Evolutionary conservation across 306 rosid genomes (phyloP), one percentile per base, ranked within the genome.

Genomic region (Gastrolobium bilobum): DNA sequence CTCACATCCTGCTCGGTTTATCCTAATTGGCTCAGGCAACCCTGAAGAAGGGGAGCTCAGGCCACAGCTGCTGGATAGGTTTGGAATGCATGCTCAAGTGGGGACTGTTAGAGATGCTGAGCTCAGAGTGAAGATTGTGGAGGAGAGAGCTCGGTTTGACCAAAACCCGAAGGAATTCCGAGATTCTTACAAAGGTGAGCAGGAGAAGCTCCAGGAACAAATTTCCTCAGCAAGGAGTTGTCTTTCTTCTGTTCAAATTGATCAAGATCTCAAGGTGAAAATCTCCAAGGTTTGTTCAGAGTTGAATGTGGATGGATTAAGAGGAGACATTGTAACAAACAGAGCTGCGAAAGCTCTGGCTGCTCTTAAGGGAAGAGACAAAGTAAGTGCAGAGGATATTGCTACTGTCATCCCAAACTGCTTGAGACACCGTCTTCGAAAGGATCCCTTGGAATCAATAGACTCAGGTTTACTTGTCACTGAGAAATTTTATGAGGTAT

Each of bases 11-110:
- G 97, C 97, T 35, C 84, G 97, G 60, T 93, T 93, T 76, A 93
- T 93, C 77, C 84, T 93, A 64, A 90, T 93, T n/a, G 97, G 97
- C 61, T 93, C 97, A 0, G 97, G 97, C 7, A 93, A 93, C 58
- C 97, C 97, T 5, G 97, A 90, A 86, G 97, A 93, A 85, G 97
- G 97, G 6, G 97, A 93, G 83, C 97, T 93, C 38, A 87, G 97
- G 91, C 97, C 97, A 13, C 97, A 93, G 78, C 84, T 93, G 37
- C 89, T 93, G 39, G 97, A 93, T 53, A 92, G 97, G 64, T 93
- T 93, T 79, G 97, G 97, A 50, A 93, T 93, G 97, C 97, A 93
- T 46, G 94, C 97, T 9, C 97, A 91, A 61, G 97, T 93, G 54
- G 91, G 97, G 30, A 93, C 97, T 13, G 96, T 91, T 10, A 87